Evolutionary conservation across 2,329 filamentous ascomycete genomes (phyloP), one percentile per base, ranked within the genome.

Genomic region (Cordyceps farinosa): DNA sequence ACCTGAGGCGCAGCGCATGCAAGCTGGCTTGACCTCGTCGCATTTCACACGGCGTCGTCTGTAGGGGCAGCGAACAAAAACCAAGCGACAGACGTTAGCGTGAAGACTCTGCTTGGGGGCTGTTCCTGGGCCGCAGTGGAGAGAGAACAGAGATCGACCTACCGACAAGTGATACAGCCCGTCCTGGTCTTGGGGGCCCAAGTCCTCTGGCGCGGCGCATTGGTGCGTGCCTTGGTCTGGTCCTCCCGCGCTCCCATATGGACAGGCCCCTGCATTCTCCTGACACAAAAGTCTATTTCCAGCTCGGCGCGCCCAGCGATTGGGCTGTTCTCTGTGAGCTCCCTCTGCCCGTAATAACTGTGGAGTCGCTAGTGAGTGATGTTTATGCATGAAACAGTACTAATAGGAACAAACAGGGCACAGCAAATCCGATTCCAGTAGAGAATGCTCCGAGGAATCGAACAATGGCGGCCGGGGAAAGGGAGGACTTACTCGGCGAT

Each of bases 11-110:
- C 70, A 73, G 47, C 70, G 66, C 22, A 57, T 58, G 45, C 71
- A 73, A 1, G 64, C 36, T 13, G 71, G 71, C 36, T 65, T 64
- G 3, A 55, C 63, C 64, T 73, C 71, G 42, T 73, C 70, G 34
- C 70, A 73, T 62, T 72, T 72, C 22, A 72, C 67, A 48, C 66
- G 67, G 32, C 70, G 67, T 30, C 65, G 65, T 54, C 71, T 71
- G 48, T 3, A 29, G 9, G 38, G 29, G 34, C 45, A 57, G 29
- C 50, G 30, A 60, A 53, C 47, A 29, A 42, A 5, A n/a, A 62
- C 30, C 40, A 56, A 36, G 34, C 38, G 51, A 50, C 42, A 53
- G 15, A 53, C 40, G 48, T 29, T n/a, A 66, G 56, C 40, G n/a
- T 32, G 36, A 38, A 8, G 30, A 38, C 13, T 15, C 29, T 50